Base-by-base conservation (phyloP, 2,329 filamentous ascomycete genomes). In the Aspergillus felis region DNA sequence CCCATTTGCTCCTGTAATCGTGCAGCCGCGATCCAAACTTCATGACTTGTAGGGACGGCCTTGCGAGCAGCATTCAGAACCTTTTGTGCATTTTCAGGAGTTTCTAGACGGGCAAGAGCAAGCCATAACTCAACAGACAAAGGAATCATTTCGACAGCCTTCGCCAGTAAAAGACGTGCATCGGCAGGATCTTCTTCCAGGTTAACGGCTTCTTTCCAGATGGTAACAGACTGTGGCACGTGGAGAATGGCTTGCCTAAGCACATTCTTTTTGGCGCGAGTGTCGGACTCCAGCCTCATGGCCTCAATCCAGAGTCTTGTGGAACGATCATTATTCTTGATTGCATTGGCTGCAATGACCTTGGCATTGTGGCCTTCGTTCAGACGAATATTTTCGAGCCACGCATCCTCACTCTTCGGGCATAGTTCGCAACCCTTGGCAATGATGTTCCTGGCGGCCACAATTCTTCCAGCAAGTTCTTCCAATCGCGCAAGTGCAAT, bases 191-290 rank as follows among this genome's bases (percentile, higher is more conserved):
- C 89, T 68, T 97, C 93, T 70, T 97, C 94, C 55, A 97, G 79
- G 66, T 97, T 97, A 61, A 99, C 93, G 4, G 93, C 89, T 71
- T 95, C 92, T 72, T 97, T 99, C 94, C 94, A 99, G n/a, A 99
- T 83, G 46, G 90, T 88, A 50, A 97, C 94, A 0, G 93, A 97
- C 69, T 96, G 91, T 0, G 92, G 92, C 44, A 97, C 90, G 68
- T 96, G 88, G 67, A 97, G 91, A 48, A 99, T 81, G 0, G 94
- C 95, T 70, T 95, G 90, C 55, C 92, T 85, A 35, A 97, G 86
- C 7, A 99, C 94, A 69, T 92, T 87, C 77, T 97, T 97, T 76
- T 95, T 96, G 10, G 91, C 90, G 58, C 88, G 84, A 1, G 86
- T 78, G 50, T 96, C 89, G 7, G 86, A 86, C 73, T 99, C 94